These are phyloP conservation scores for Carallia pectinifolia DNA, from an alignment of 345 rosid genomes.

Conservation along the genomic window DNA sequence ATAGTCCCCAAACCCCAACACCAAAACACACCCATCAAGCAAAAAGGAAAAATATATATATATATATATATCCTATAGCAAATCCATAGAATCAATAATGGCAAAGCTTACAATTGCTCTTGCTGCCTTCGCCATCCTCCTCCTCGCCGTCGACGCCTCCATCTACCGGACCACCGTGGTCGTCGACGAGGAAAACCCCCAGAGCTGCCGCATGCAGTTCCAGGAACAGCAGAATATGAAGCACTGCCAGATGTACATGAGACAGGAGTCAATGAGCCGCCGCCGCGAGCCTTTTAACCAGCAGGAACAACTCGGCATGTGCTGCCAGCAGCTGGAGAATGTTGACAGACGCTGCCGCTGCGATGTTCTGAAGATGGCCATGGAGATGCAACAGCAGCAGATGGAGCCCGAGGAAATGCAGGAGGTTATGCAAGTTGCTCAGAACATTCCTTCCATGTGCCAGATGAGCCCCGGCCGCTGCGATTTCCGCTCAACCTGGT, in stretches of 20 bases:
- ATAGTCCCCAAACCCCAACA: neutral
- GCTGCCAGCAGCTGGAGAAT: slow-evolving; percentile 34
- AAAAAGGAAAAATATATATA: neutral
- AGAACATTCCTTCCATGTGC: slow-evolving; percentile 22
- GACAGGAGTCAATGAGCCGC: neutral
- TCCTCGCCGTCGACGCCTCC: slow-evolving; percentile 32
- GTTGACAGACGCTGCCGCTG: slow-evolving; percentile 33
- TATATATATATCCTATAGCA: neutral
- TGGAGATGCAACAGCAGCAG: slow-evolving; percentile 10
- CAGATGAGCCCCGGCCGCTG: slow-evolving; percentile 14
- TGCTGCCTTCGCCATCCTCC: slow-evolving; percentile 19
- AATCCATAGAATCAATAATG: slow-evolving; percentile 11
- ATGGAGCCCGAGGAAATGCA: neutral
- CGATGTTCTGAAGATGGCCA: slow-evolving; percentile 14
- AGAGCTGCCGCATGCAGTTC: slow-evolving; percentile 21
- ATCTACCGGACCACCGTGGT: slow-evolving; percentile 26
- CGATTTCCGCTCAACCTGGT: neutral
- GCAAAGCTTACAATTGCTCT: slow-evolving; percentile 24
- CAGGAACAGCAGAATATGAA: slow-evolving; percentile 33
- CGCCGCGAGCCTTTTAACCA: neutral
- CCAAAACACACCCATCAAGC: neutral
- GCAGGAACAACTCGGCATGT: slow-evolving; percentile 8
- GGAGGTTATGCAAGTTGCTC: slow-evolving; percentile 2
- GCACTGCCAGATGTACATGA: slow-evolving; percentile 36
- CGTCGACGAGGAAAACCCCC: slow-evolving; percentile 13